phyloP scores from a whole-genome alignment of 2,329 filamentous ascomycete species.

The Botrytis deweyae region DNA sequence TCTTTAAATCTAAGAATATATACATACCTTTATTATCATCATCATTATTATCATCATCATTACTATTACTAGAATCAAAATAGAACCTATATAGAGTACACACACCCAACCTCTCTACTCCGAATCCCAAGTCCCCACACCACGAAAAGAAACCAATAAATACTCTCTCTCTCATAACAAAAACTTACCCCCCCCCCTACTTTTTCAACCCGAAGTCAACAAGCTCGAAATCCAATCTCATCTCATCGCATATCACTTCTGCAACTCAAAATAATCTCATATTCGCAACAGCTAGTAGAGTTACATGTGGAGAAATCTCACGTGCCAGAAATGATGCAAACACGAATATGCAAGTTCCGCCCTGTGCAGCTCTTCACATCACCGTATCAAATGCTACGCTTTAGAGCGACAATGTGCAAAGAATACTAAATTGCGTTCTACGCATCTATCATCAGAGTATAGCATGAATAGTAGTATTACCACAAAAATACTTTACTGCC shows the following conservation, averaged over 20 bases:
- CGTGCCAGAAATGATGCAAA: not conserved
- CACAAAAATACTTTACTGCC: not conserved
- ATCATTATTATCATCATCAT: no score
- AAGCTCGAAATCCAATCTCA: not conserved
- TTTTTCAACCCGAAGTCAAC: not conserved
- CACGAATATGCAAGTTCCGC: not conserved
- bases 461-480: not conserved
- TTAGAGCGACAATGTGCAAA: not conserved
- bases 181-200: no score
- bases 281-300: not conserved
- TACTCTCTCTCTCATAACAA: no score
- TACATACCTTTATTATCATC: no score
- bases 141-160: no score
- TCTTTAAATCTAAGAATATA: no score
- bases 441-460: not conserved
- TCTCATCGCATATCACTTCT: not conserved
- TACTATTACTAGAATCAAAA: accelerated
- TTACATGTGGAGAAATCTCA: not conserved
- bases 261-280: not conserved
- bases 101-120: no score
- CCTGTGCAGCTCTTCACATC: not conserved
- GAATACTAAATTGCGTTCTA: not conserved
- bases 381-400: not conserved
- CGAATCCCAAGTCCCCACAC: no score
- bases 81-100: no score